phyloP scores from a whole-genome alignment of 768 basidiomycete genomes.

The Mycena vitilis region DNA sequence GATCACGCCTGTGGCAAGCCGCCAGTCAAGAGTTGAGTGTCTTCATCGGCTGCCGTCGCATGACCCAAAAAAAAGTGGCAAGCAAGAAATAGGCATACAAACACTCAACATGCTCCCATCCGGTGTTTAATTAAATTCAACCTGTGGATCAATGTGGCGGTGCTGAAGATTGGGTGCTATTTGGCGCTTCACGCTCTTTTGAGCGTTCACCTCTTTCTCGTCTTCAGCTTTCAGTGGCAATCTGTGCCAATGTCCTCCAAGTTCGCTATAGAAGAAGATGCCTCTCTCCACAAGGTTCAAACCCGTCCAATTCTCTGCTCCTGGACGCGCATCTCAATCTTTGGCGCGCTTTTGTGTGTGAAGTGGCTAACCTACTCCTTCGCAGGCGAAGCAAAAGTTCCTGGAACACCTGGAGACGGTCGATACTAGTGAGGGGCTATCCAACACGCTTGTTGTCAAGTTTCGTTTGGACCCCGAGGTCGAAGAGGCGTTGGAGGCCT shows the following conservation, averaged over 20 bases:
- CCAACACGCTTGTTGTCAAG: conserved; percentile 16
- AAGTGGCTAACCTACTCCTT: not conserved
- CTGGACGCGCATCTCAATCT: not conserved
- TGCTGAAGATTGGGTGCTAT: no score
- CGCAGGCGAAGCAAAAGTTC: conserved; percentile 24
- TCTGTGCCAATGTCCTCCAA: not conserved
- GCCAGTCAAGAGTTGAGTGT: no score
- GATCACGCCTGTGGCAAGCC: no score
- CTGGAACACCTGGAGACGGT: conserved; percentile 18
- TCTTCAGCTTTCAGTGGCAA: not conserved
- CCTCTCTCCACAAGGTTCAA: conserved; percentile 21
- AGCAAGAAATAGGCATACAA: no score
- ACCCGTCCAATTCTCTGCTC: not conserved
- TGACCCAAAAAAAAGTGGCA: no score
- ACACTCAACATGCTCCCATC: no score
- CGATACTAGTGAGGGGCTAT: conserved; percentile 12
- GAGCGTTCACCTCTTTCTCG: not conserved
- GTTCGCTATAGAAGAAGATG: conserved; percentile 9
- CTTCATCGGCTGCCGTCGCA: no score
- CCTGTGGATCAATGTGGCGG: no score
- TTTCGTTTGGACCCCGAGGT: conserved; percentile 8
- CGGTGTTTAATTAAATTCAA: no score
- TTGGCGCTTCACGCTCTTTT: no score
- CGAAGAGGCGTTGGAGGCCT: not conserved
- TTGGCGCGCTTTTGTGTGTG: not conserved